Conservation (phyloP, 2,329 filamentous ascomycete species). For the Epicoccum nigrum region DNA sequence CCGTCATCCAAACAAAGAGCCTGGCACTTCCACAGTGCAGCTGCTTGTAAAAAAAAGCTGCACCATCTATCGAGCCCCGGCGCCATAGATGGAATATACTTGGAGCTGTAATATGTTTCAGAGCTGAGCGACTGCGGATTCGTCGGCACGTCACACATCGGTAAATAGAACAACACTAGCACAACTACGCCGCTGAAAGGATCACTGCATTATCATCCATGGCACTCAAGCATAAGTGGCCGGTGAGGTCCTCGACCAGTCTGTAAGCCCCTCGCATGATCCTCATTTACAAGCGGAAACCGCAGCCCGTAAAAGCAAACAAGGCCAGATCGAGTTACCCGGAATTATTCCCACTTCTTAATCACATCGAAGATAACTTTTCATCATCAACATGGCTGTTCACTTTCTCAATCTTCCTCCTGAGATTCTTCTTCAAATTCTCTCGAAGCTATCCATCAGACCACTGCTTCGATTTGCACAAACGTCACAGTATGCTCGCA, state of each 20-base stretch:
- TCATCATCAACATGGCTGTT: constrained; percentile 20
- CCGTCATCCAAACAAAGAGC: neutral
- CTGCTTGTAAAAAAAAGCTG: constrained; percentile 4
- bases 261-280: neutral
- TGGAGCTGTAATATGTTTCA: constrained; percentile 6
- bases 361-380: neutral
- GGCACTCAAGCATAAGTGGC: constrained; percentile 2
- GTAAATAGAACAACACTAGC: neutral
- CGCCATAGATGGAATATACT: neutral
- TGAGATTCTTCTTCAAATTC: constrained; percentile 43
- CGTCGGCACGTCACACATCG: constrained; percentile 5
- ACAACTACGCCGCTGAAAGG: constrained; percentile 6
- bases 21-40: constrained; percentile 2
- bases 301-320: neutral
- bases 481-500: constrained; percentile 36
- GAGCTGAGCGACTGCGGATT: neutral
- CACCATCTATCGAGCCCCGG: constrained; percentile 1
- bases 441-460: constrained; percentile 39
- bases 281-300: neutral
- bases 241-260: constrained; percentile 3
- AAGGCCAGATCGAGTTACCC: neutral
- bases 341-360: neutral
- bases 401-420: constrained; percentile 37
- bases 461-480: constrained; percentile 44
- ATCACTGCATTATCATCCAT: constrained; percentile 1